These are phyloP conservation scores for Terana coerulea DNA, from an alignment of 768 basidiomycete species.

Conservation along the genomic window DNA sequence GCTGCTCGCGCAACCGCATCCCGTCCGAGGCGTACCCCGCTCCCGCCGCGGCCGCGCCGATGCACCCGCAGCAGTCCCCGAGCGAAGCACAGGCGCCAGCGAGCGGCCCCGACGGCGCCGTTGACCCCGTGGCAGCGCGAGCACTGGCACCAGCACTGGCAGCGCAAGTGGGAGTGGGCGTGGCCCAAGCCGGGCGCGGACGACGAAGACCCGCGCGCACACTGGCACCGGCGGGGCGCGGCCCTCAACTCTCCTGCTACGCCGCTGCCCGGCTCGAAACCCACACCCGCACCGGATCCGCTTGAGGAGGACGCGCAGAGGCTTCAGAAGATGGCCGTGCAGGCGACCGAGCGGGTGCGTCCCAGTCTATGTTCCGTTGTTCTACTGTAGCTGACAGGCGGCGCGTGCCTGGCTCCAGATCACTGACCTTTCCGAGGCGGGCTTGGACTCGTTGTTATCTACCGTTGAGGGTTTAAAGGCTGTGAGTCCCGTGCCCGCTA, in stretches of 20 bases:
- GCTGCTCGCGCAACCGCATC: slow-evolving; percentile 25
- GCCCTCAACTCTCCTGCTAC: slow-evolving; percentile 63
- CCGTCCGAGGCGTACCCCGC: slow-evolving; percentile 22
- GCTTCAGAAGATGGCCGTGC: slow-evolving; percentile 20
- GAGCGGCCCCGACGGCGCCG: neutral
- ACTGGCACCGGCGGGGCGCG: slow-evolving; percentile 12
- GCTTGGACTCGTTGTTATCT: slow-evolving; percentile 56
- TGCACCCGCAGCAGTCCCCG: neutral
- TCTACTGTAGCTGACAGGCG: neutral
- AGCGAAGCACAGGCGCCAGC: neutral
- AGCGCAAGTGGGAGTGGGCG: neutral
- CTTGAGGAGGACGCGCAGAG: slow-evolving; percentile 17
- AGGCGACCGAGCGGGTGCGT: slow-evolving; percentile 26
- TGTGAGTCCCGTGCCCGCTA: slow-evolving; percentile 34
- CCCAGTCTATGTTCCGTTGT: neutral
- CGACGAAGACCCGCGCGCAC: neutral
- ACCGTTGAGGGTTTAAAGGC: slow-evolving; percentile 57
- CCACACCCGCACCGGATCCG: slow-evolving; percentile 97
- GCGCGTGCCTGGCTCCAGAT: slow-evolving; percentile 38
- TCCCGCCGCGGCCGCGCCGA: neutral
- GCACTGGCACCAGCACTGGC: neutral
- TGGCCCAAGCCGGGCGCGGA: neutral
- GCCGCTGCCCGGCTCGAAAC: slow-evolving; percentile 93
- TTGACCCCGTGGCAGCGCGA: neutral
- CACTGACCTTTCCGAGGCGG: slow-evolving; percentile 62